phyloP scores from a whole-genome alignment of 768 basidiomycete species.

The Collybia sp. region DNA sequence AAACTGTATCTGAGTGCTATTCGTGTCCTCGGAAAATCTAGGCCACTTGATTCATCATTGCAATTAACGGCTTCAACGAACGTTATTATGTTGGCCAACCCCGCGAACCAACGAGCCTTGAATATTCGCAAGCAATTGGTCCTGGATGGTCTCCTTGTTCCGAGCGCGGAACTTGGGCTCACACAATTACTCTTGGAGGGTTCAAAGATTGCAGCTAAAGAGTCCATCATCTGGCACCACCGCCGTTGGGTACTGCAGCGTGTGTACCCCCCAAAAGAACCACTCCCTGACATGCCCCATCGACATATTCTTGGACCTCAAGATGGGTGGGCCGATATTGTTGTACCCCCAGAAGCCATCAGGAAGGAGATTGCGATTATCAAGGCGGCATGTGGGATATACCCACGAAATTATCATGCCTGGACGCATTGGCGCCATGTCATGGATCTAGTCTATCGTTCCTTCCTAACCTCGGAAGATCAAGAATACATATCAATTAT shows the following conservation, averaged over 20 bases:
- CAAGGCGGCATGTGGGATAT: conserved; percentile 48
- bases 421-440: conserved; percentile 62
- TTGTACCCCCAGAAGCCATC: conserved; percentile 30
- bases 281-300: not conserved
- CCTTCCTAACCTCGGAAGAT: conserved; percentile 10
- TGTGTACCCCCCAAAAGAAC: conserved; percentile 18
- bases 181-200: conserved; percentile 43
- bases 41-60: conserved; percentile 11
- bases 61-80: conserved; percentile 28
- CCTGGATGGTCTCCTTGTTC: conserved; percentile 24
- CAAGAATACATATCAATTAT: conserved; percentile 22
- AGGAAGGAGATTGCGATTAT: conserved; percentile 44
- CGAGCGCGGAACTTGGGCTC: conserved; percentile 43
- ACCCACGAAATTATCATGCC: conserved; percentile 72
- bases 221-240: conserved; percentile 67
- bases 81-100: conserved; percentile 59
- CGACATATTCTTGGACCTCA: conserved; percentile 5
- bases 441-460: conserved; percentile 26
- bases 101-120: conserved; percentile 65
- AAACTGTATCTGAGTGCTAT: conserved; percentile 44
- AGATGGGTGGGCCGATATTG: conserved; percentile 21
- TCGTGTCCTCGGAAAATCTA: conserved; percentile 24
- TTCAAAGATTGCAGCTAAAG: conserved; percentile 53
- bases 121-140: conserved; percentile 57
- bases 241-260: conserved; percentile 57